These are phyloP conservation scores for Begonia peltatifolia DNA, from an alignment of 306 rosid genomes.

Conservation along the genomic window DNA sequence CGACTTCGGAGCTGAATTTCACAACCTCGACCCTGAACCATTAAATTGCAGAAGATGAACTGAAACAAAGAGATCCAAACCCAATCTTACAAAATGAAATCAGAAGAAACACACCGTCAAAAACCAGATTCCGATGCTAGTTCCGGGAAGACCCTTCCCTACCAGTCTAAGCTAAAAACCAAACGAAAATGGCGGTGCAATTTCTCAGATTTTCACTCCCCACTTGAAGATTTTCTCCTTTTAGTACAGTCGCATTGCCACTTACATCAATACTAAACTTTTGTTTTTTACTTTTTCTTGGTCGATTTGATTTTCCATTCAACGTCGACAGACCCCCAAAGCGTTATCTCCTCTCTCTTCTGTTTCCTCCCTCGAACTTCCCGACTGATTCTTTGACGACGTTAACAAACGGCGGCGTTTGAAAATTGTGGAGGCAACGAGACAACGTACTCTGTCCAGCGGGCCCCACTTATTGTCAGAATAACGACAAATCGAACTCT, in stretches of 20 bases:
- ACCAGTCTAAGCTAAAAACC: background rate
- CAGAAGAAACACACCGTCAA: conserved; percentile 19
- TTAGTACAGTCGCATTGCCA: background rate
- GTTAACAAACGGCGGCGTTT: conserved; percentile 2
- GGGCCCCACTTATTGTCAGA: conserved; percentile 3
- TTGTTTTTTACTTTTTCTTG: background rate
- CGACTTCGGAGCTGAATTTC: too few species aligned
- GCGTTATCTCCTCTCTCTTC: too few species aligned
- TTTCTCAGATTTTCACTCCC: background rate
- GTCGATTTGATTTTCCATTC: background rate
- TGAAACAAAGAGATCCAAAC: too few species aligned
- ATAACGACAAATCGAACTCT: too few species aligned
- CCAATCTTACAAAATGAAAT: too few species aligned
- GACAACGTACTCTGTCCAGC: conserved; percentile 10
- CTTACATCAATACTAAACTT: background rate
- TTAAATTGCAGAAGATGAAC: background rate
- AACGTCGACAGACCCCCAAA: too few species aligned
- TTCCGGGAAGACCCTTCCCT: conserved; percentile 29
- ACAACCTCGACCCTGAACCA: background rate
- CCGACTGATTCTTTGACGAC: background rate
- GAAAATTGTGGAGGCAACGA: conserved; percentile 4
- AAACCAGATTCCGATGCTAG: conserved; percentile 15
- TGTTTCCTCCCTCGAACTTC: too few species aligned
- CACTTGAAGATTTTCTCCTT: too few species aligned
- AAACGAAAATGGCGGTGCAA: background rate